phyloP scores from a whole-genome alignment of 2,329 filamentous ascomycete genomes.

The Xylariaceae sp. region DNA sequence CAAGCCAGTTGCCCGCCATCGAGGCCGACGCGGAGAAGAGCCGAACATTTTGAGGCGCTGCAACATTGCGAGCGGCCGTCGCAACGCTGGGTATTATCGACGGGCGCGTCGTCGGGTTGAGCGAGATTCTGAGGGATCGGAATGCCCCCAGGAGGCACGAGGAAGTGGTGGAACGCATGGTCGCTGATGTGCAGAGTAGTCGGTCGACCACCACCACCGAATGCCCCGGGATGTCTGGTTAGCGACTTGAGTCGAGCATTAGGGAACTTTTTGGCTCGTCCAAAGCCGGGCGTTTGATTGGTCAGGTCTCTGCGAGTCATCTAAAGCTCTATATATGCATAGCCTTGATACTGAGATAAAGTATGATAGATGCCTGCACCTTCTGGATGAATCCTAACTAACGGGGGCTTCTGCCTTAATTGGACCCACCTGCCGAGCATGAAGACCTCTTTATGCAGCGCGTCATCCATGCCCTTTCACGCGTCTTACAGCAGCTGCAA shows the following conservation, averaged over 20 bases:
- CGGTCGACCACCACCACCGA: constrained; percentile 3
- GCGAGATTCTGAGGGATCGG: constrained; percentile 43
- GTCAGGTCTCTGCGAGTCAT: not conserved
- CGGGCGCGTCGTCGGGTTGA: constrained; percentile 37
- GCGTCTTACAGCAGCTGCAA: constrained; percentile 11
- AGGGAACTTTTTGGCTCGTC: constrained; percentile 10
- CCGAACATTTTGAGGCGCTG: constrained; percentile 45
- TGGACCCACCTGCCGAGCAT: not conserved
- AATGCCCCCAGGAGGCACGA: constrained; percentile 48
- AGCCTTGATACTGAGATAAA: not conserved
- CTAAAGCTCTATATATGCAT: no score
- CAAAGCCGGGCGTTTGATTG: constrained; percentile 9
- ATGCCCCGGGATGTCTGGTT: not conserved
- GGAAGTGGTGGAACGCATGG: constrained; percentile 43
- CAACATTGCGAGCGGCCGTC: constrained; percentile 31
- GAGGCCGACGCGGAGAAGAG: constrained; percentile 67
- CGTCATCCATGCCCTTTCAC: constrained; percentile 20
- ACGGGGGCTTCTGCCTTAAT: constrained; percentile 1
- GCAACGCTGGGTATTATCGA: constrained; percentile 28
- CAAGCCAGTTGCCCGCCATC: constrained; percentile 68
- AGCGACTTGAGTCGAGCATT: not conserved
- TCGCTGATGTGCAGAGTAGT: constrained; percentile 26
- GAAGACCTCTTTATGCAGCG: constrained; percentile 3
- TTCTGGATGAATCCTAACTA: not conserved
- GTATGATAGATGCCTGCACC: not conserved